Base-by-base conservation (phyloP, 768 basidiomycete genomes). In the Tremella mesenterica region DNA sequence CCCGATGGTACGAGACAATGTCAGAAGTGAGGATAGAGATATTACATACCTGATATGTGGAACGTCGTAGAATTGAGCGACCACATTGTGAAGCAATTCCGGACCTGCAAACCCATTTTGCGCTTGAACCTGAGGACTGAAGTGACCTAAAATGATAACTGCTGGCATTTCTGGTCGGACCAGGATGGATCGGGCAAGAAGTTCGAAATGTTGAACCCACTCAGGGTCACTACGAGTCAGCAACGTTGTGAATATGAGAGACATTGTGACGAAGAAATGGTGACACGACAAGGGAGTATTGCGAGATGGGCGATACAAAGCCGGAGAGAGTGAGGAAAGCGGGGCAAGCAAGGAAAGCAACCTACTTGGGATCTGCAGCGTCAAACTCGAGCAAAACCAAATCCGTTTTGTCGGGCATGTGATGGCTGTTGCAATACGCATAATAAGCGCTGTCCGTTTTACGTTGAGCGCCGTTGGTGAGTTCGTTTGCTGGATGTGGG, bases 41-140 rank as follows among this genome's bases (percentile, higher is more conserved):
- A 12, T 20, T 3, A 57, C 76, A 36, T 43, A 81, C 83, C 80
- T 82, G 64, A 99, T 77, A 70, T 97, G 88, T 0, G 93, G 92
- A 25, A 96, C 82, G 69, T 99, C 95, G 76, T 99, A 99, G 76
- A 90, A 97, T 69, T 92, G 90, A 1, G 95, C 88, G 0, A 96
- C 91, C 52, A 85, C 75, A 59, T 79, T 84, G 72, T 99, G 93
- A 78, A 83, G 83, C 63, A 88, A 82, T 67, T 95, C 92, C 1
- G 92, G 86, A 1, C 93, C 92, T 2, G 82, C 83, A 66, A 86
- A 95, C 1, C 91, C 92, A 63, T 88, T 77, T 20, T 79, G 74
- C 31, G 80, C 77, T 62, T 92, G 87, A 0, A 85, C 68, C 65
- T 99, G 90, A 0, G 92, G 87, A 50, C 81, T 82, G 69, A 96